Base-by-base conservation (phyloP, 129 eudicot species). In the Artemisia argyi region DNA sequence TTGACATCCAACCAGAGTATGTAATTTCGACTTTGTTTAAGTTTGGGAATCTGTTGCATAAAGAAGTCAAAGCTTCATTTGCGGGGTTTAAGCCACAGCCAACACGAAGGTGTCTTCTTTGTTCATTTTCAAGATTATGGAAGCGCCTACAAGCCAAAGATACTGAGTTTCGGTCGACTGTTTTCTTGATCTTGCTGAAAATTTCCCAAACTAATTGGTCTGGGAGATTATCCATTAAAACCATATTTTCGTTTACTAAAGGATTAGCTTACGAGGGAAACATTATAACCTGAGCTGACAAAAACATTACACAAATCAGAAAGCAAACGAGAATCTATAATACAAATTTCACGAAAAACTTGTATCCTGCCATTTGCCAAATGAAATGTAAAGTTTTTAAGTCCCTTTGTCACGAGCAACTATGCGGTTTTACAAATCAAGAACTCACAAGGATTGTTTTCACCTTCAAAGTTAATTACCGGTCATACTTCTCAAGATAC, bases 81-180 rank as follows among this genome's bases (percentile, higher is more conserved):
- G 88, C 96, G 18, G 97, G 97, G 82, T 82, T 58, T 66, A 88
- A 82, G 50, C 97, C 96, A 67, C 97, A 88, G 10, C 96, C 96
- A 50, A 88, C 89, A 54, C 87, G 77, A 49, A 91, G 81, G 73
- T 63, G 65, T 54, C 66, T 83, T 73, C 97, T 80, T 68, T 80
- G 91, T 66, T 82, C 89, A 32, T 84, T 88, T 55, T 86, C 97
- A 32, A 91, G 85, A 60, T 77, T 69, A 53, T 80, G 62, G 77
- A 88, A 76, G 51, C 86, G 96, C 68, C 82, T 89, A 73, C 95
- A 87, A 18, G 85, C 65, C 61, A 92, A 76, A 17, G 98, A 89
- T 35, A 79, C 35, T 5, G 96, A 79, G 58, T 87, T 89, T 72
- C 87, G 80, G 63, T 92, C 96, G 3, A 11, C 69, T 9, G 79